phyloP scores from a whole-genome alignment of 2,329 filamentous ascomycete genomes.

The Colletotrichum camelliae region DNA sequence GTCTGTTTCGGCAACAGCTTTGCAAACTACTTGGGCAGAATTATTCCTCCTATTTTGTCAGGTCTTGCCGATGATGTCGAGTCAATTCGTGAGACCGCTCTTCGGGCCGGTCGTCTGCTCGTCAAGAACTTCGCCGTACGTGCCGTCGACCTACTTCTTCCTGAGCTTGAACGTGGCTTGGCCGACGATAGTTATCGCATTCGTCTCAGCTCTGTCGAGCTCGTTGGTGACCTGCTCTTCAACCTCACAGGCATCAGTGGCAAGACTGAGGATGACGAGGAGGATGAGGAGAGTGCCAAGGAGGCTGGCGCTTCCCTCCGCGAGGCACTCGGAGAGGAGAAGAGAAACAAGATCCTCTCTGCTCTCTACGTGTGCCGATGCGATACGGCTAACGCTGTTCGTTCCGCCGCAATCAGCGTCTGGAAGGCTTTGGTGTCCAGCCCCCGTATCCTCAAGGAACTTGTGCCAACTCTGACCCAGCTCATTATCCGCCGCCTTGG shows the following conservation, averaged over 20 bases:
- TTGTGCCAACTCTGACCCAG: conserved; percentile 93
- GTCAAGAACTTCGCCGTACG: conserved; percentile 99
- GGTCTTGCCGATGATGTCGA: conserved; percentile 96
- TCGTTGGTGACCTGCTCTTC: conserved; percentile 96
- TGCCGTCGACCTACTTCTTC: conserved; percentile 90
- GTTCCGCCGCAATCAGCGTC: conserved; percentile 86
- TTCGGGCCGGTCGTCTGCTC: conserved; percentile 89
- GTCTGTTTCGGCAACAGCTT: conserved; percentile 99
- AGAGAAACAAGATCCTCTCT: conserved; percentile 96
- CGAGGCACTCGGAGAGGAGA: conserved; percentile 93
- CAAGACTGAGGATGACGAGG: conserved; percentile 76
- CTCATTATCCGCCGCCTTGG: conserved; percentile 92
- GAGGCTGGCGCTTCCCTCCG: conserved; percentile 93
- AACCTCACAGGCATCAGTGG: conserved; percentile 94
- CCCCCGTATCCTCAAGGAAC: conserved; percentile 90
- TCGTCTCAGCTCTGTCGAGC: conserved; percentile 95
- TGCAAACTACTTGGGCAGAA: conserved; percentile 90
- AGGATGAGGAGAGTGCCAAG: conserved; percentile 76
- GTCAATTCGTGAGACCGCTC: conserved; percentile 94
- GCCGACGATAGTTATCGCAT: conserved; percentile 99
- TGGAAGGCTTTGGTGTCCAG: conserved; percentile 97
- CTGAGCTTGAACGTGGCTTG: conserved; percentile 92
- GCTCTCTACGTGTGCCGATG: conserved; percentile 96
- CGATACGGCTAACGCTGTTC: conserved; percentile 92
- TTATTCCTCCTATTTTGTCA: conserved; percentile 93